phyloP scores from a whole-genome alignment of 2,329 filamentous ascomycete species.

The Chrysoporthe puriensis region DNA sequence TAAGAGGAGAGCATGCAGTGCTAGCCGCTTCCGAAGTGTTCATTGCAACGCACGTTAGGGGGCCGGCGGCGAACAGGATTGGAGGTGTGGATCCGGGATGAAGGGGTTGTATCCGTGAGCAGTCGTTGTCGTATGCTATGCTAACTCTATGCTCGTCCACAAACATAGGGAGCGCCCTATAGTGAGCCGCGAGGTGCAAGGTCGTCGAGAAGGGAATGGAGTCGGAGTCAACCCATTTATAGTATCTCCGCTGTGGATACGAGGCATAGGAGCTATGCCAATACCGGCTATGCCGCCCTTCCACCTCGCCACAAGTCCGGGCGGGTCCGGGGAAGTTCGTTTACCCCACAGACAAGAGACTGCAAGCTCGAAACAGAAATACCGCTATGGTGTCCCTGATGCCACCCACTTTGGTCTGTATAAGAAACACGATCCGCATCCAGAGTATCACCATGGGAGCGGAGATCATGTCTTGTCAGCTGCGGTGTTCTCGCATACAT shows the following conservation, averaged over 20 bases:
- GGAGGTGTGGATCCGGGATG: background rate
- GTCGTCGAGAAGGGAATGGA: background rate
- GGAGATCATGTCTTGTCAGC: background rate
- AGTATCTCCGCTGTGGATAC: conserved; percentile 13
- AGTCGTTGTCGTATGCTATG: background rate
- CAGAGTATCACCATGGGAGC: background rate
- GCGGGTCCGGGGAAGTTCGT: background rate
- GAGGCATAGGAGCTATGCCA: background rate
- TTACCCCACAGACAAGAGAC: background rate
- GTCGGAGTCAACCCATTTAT: conserved; percentile 19
- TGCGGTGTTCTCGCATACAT: background rate
- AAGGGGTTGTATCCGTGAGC: background rate
- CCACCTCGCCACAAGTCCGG: conserved; percentile 9
- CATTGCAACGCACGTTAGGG: background rate
- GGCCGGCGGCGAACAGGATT: background rate
- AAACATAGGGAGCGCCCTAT: background rate
- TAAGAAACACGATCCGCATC: background rate
- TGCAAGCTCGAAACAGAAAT: background rate
- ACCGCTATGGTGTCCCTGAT: background rate
- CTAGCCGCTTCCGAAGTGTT: background rate
- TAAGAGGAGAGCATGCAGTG: background rate
- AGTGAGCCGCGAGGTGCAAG: background rate
- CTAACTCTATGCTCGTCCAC: too few species aligned
- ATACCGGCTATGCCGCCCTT: conserved; percentile 6
- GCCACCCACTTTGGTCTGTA: background rate